Base-by-base conservation (phyloP, 2,329 filamentous ascomycete genomes). In the Microsporum ferrugineum region DNA sequence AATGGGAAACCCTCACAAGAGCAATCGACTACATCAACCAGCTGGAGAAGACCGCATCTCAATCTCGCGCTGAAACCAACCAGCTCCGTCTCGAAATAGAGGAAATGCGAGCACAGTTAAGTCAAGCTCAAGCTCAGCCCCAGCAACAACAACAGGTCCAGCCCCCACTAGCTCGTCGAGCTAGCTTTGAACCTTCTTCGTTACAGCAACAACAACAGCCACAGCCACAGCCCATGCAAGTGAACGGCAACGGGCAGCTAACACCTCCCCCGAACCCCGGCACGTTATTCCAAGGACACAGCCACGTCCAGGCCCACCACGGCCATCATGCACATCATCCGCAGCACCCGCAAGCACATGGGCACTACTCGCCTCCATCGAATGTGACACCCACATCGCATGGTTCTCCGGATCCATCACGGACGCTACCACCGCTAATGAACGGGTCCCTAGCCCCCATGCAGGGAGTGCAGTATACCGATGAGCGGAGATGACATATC, bases 391-490 rank as follows among this genome's bases (percentile, higher is more conserved):
- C 33, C 66, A 70, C 47, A 66, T 69, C 23, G 34, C 70, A 5
- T 63, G 64, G 27, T 70, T 72, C 67, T n/a, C 70, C 71, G 23
- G 77, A 79, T 39, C 73, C 76, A 60, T 72, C 76, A 43, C 73
- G 77, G 45, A 79, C 77, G 3, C 67, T 79, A 3, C 77, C 77
- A 45, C 77, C 77, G 3, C 68, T 79, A 14, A 73, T 77, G 67
- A 79, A 77, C 65, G 74, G 74, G 6, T 71, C 73, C 2, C 67
- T 70, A 27, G 75, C 74, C 14, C 72, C 74, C 10, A 80, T 80
- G 78, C 78, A 80, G 68, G 78, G 78, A 14, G 74, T 80, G 45
- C 77, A 79, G 65, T 80, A 79, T 67, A 75, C 74, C n/a, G 76
- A 79, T 61, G 77, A 77, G 60, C 71, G 75, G 63, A 73, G 77